Percentiles rank a stretch among this genome's conserved stretches.
These are phyloP conservation scores for Lizonia empirigonia DNA, from an alignment of 2,329 filamentous ascomycete species.

Conservation along the genomic window DNA sequence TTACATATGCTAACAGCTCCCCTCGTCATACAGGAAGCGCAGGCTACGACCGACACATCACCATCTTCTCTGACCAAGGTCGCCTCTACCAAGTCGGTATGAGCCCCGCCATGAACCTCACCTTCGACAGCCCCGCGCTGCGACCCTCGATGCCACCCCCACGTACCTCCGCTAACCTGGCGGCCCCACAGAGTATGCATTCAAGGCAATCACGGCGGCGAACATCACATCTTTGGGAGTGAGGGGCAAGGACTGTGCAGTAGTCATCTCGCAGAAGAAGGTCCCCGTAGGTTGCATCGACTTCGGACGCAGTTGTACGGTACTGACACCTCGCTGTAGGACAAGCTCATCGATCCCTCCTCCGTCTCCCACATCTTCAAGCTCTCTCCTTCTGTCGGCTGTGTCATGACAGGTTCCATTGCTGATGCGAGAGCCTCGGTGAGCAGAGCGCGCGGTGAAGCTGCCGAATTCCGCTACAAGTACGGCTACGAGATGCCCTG, in stretches of 20 bases:
- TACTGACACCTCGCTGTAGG: conserved; percentile 59
- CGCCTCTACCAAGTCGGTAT: conserved; percentile 99
- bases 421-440: conserved; percentile 94
- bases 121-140: neutral
- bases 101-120: conserved; percentile 43
- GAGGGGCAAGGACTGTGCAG: conserved; percentile 94
- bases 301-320: neutral
- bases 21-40: conserved; percentile 42
- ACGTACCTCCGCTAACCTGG: conserved; percentile 24
- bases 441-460: conserved; percentile 90
- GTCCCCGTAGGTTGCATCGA: conserved; percentile 75
- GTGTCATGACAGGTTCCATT: conserved; percentile 98
- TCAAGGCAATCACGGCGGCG: conserved; percentile 98
- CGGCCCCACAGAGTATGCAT: conserved; percentile 84
- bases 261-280: conserved; percentile 98
- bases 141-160: neutral
- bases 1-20: conserved; percentile 38
- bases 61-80: conserved; percentile 99
- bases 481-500: conserved; percentile 99
- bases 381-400: conserved; percentile 93
- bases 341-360: conserved; percentile 97
- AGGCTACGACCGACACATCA: conserved; percentile 98
- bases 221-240: conserved; percentile 99
- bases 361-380: conserved; percentile 98
- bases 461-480: conserved; percentile 98